Evolutionary conservation across 331 rosid species (phyloP), one percentile per base, ranked within the genome.

Genomic region (Acacia pycnantha): DNA sequence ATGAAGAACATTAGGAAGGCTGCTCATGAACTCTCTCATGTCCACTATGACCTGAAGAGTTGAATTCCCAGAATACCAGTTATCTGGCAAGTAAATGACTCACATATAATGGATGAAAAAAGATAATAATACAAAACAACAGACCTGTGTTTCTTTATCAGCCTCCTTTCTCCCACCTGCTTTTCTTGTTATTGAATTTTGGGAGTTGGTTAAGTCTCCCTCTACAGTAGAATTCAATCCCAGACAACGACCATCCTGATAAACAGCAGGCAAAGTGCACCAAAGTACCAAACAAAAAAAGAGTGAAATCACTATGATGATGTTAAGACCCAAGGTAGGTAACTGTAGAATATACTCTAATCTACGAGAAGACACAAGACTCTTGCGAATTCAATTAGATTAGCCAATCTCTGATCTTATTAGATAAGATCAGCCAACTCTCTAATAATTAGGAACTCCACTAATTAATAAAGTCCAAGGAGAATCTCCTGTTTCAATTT

Each of bases 11-110:
- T 88, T 93, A 68, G 98, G 98, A 81, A 95, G 98, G 89, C 96
- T 95, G 88, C 99, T 95, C 99, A 95, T 95, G 91, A 95, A 95
- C 85, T 95, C 99, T 74, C 99, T 84, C 99, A 93, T 90, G 88
- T 95, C 99, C 78, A 95, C 99, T 77, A 93, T 92, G 84, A 95
- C 89, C 99, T 95, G 92, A 90, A 82, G 86, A 84, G 48, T 83
- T 78, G 56, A 85, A 67, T 79, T 71, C 74, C 67, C 71, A 66
- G 53, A 64, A 50, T 50, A 80, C 71, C 68, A 37, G 80, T 40
- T 40, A 73, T 69, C 37, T 46, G 44, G 44, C 81, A 70, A 71
- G 70, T 48, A 48, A 62, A 78, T 26, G 77, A 70, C 11, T 73
- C 85, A 82, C 51, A 82, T 21, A 53, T 74, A 29, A 64, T 66